phyloP scores from a whole-genome alignment of 805 yeast genomes.

The Candida hispaniensis region DNA sequence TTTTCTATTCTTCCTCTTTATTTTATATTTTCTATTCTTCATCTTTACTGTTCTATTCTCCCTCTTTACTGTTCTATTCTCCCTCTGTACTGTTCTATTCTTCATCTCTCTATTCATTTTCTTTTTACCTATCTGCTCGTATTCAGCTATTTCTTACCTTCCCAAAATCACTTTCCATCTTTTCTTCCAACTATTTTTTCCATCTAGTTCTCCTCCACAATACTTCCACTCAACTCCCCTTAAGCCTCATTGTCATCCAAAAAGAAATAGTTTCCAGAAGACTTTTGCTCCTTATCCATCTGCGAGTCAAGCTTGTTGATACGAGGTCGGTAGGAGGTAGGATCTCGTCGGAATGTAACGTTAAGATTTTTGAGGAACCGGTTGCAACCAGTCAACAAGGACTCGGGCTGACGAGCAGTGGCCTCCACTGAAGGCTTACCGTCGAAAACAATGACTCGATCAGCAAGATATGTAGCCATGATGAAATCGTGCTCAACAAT shows the following conservation, averaged over 20 bases:
- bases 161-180: no score
- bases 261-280: slow-evolving; percentile 89
- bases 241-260: slow-evolving; percentile 49
- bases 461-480: slow-evolving; percentile 99
- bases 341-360: slow-evolving; percentile 98
- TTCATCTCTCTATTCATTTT: no score
- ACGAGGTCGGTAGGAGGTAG: slow-evolving; percentile 96
- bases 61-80: no score
- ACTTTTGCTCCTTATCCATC: slow-evolving; percentile 97
- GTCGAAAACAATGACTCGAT: slow-evolving; percentile 95
- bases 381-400: slow-evolving; percentile 94
- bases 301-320: slow-evolving; percentile 95
- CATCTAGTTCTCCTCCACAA: no score
- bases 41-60: no score
- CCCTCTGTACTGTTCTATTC: no score
- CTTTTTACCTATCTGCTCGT: no score
- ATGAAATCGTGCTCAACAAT: slow-evolving; percentile 99
- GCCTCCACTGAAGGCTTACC: slow-evolving; percentile 87
- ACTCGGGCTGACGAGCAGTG: slow-evolving; percentile 79
- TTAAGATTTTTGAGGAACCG: slow-evolving; percentile 91
- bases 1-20: no score
- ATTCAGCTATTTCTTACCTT: no score
- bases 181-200: no score
- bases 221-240: neutral
- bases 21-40: no score